phyloP scores from a whole-genome alignment of 2,329 filamentous ascomycete genomes.

The Aciculosporium take region DNA sequence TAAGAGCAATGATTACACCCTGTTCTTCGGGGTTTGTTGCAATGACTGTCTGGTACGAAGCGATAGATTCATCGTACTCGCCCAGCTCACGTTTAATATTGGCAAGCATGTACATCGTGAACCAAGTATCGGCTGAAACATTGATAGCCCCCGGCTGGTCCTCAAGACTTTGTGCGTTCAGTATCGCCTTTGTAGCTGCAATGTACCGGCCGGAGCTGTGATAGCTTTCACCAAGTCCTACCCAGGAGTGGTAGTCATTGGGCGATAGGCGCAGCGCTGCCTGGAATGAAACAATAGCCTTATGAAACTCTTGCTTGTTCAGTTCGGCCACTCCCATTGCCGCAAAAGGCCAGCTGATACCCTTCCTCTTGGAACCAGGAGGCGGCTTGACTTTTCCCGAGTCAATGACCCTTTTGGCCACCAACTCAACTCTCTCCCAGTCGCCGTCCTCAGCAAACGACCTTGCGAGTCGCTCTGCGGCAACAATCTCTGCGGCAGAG shows the following conservation, averaged over 20 bases:
- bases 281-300: constrained; percentile 85
- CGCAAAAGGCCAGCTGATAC: constrained; percentile 90
- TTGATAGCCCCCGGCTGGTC: constrained; percentile 35
- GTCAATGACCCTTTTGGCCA: constrained; percentile 80
- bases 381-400: constrained; percentile 86
- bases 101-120: constrained; percentile 89
- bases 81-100: constrained; percentile 88
- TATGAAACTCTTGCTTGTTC: constrained; percentile 81
- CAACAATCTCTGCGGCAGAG: constrained; percentile 70
- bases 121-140: constrained; percentile 64
- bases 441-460: constrained; percentile 82
- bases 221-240: constrained; percentile 94
- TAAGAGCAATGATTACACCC: constrained; percentile 72
- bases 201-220: constrained; percentile 87
- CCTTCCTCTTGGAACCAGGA: constrained; percentile 84
- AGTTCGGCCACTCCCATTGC: constrained; percentile 88
- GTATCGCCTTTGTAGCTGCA: constrained; percentile 82
- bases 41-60: constrained; percentile 62
- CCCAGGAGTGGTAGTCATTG: constrained; percentile 86
- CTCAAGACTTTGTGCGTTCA: constrained; percentile 68
- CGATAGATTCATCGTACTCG: constrained; percentile 73
- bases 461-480: constrained; percentile 73
- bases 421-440: constrained; percentile 91
- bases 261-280: constrained; percentile 72
- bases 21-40: constrained; percentile 56